Percentiles rank a stretch among this genome's conserved stretches.
phyloP scores from a whole-genome alignment of 2,329 filamentous ascomycete genomes.

The Monilinia fructigena region DNA sequence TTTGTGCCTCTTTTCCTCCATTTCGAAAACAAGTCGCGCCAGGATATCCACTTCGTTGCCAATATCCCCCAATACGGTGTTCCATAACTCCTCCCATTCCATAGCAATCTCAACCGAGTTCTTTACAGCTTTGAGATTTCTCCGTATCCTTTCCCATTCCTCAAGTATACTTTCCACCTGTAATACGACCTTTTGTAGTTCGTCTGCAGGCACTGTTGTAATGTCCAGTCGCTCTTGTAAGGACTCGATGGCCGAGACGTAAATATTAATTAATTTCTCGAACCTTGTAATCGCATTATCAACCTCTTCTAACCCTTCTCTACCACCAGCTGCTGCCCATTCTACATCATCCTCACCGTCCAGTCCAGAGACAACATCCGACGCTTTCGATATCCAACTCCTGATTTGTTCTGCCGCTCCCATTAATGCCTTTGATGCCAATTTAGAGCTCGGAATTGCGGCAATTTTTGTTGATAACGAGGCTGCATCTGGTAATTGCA shows the following conservation, averaged over 20 bases:
- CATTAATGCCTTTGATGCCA: slow-evolving; percentile 79
- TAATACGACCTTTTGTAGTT: slow-evolving; percentile 71
- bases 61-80: slow-evolving; percentile 88
- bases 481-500: slow-evolving; percentile 82
- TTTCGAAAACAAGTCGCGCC: slow-evolving; percentile 83
- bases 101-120: slow-evolving; percentile 93
- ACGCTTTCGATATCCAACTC: slow-evolving; percentile 90
- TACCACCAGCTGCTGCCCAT: slow-evolving; percentile 87
- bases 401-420: slow-evolving; percentile 89
- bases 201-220: slow-evolving; percentile 63
- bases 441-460: slow-evolving; percentile 78
- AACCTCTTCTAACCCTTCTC: slow-evolving; percentile 73
- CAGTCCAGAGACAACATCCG: slow-evolving; percentile 81
- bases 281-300: slow-evolving; percentile 78
- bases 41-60: slow-evolving; percentile 82
- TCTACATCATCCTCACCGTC: slow-evolving; percentile 97
- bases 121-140: slow-evolving; percentile 75
- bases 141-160: slow-evolving; percentile 82
- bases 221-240: slow-evolving; percentile 81
- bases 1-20: slow-evolving; percentile 92
- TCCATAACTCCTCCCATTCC: slow-evolving; percentile 99
- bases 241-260: slow-evolving; percentile 90
- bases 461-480: slow-evolving; percentile 80
- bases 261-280: slow-evolving; percentile 85
- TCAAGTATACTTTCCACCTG: slow-evolving; percentile 87